These are phyloP conservation scores for Pestalotiopsis sp. DNA, from an alignment of 2,329 filamentous ascomycete species.

Conservation along the genomic window DNA sequence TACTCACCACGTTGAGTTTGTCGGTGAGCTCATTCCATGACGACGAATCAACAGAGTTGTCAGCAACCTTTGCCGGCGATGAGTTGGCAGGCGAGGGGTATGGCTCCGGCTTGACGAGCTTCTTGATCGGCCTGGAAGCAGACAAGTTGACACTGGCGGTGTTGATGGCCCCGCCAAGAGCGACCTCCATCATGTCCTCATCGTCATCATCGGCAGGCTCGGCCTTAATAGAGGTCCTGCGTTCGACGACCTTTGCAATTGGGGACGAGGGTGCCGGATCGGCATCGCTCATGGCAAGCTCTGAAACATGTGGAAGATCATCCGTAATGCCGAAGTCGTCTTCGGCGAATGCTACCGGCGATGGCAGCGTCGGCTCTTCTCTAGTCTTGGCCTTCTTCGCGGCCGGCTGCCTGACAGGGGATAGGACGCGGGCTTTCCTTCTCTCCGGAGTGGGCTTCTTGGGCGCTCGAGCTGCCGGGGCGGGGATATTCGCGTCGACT, in stretches of 20 bases:
- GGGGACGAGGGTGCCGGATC: conserved; percentile 77
- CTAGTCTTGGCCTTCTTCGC: conserved; percentile 61
- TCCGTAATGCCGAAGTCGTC: conserved; percentile 63
- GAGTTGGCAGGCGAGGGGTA: conserved; percentile 76
- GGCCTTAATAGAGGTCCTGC: conserved; percentile 61
- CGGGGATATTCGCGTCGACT: conserved; percentile 75
- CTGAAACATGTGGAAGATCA: conserved; percentile 46
- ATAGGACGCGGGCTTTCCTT: conserved; percentile 78
- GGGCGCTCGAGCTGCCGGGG: conserved; percentile 56
- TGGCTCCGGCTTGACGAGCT: conserved; percentile 67
- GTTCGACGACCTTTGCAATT: conserved; percentile 74
- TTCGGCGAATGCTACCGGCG: conserved; percentile 52
- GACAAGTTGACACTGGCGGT: conserved; percentile 80
- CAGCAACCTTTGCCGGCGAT: conserved; percentile 67
- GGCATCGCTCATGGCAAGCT: conserved; percentile 82
- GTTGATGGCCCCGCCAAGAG: conserved; percentile 71
- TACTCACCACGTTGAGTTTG: conserved; percentile 83
- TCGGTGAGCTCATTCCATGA: conserved; percentile 88
- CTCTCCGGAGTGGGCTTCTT: conserved; percentile 72
- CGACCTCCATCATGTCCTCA: conserved; percentile 86
- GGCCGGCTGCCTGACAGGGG: conserved; percentile 62
- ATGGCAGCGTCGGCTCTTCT: conserved; percentile 47
- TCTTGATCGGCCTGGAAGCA: conserved; percentile 77
- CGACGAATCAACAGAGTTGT: conserved; percentile 71
- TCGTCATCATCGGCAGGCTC: conserved; percentile 65